Conservation (phyloP, 2,329 filamentous ascomycete genomes). For the Keithomyces neogunnii region DNA sequence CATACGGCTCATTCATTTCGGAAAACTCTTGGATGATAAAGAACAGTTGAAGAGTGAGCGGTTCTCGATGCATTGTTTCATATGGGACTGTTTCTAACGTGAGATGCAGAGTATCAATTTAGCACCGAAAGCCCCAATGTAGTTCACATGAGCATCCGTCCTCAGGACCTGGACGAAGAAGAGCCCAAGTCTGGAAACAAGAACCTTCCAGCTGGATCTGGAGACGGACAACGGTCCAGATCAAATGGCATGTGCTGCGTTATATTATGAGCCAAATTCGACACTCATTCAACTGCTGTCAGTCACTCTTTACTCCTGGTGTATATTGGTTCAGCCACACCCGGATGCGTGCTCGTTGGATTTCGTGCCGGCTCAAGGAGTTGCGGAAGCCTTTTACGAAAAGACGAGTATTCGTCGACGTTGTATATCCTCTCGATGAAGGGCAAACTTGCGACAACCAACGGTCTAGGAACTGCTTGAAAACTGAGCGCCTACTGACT, state of each 20-base stretch:
- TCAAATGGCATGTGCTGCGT: constrained; percentile 38
- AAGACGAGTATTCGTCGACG: not conserved
- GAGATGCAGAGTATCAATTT: constrained; percentile 63
- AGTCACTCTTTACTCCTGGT: not conserved
- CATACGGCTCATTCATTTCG: constrained; percentile 87
- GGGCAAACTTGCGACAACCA: not conserved
- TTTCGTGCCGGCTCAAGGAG: not conserved
- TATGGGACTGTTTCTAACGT: constrained; percentile 2
- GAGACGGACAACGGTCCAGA: constrained; percentile 31
- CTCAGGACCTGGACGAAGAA: constrained; percentile 77
- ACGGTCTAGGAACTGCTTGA: not conserved
- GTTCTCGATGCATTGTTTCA: not conserved
- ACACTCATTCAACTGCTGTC: not conserved
- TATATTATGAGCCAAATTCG: constrained; percentile 32
- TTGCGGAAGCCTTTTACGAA: not conserved
- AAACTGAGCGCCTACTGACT: not conserved
- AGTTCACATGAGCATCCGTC: constrained; percentile 90
- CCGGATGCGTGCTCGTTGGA: not conserved
- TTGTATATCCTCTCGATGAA: not conserved
- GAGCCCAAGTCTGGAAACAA: constrained; percentile 61
- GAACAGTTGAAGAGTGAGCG: constrained; percentile 69
- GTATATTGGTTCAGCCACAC: not conserved
- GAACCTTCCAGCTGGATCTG: constrained; percentile 30
- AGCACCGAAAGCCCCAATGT: constrained; percentile 69
- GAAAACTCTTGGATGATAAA: constrained; percentile 85